Conservation (phyloP, 306 rosid genomes). For the Alnus rubra region DNA sequence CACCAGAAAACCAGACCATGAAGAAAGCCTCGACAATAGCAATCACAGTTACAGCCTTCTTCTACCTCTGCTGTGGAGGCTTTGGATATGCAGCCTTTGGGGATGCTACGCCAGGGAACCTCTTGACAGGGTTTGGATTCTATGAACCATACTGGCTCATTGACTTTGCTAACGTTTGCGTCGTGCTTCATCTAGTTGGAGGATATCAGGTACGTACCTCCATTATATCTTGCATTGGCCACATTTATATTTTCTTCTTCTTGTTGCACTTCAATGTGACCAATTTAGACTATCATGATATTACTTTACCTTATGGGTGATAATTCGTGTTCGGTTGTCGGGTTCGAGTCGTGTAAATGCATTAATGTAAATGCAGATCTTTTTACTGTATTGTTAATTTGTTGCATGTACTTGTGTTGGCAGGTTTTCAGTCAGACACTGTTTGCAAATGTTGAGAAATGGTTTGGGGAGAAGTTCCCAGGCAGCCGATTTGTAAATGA, state of each 20-base stretch:
- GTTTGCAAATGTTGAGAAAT: conserved; percentile 57
- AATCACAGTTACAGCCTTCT: conserved; percentile 48
- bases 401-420: conserved; percentile 11
- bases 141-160: conserved; percentile 61
- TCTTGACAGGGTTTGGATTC: conserved; percentile 59
- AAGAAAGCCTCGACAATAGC: conserved; percentile 64
- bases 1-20: conserved; percentile 64
- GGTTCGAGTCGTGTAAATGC: too few relatives aligned
- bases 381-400: not conserved
- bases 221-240: not conserved
- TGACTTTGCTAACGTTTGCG: conserved; percentile 65
- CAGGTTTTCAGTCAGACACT: conserved; percentile 76
- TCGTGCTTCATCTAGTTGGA: conserved; percentile 79
- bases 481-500: conserved; percentile 44
- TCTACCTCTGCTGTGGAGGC: conserved; percentile 71
- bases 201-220: conserved; percentile 66
- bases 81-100: conserved; percentile 88
- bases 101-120: conserved; percentile 64
- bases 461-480: conserved; percentile 42
- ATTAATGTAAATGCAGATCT: not conserved
- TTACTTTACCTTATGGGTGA: too few relatives aligned
- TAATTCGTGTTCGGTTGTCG: too few relatives aligned
- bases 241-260: conserved; percentile 4
- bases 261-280: not conserved
- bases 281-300: too few relatives aligned